phyloP scores from a whole-genome alignment of 169 alveolate genomes.

The Plasmodium sp. region DNA sequence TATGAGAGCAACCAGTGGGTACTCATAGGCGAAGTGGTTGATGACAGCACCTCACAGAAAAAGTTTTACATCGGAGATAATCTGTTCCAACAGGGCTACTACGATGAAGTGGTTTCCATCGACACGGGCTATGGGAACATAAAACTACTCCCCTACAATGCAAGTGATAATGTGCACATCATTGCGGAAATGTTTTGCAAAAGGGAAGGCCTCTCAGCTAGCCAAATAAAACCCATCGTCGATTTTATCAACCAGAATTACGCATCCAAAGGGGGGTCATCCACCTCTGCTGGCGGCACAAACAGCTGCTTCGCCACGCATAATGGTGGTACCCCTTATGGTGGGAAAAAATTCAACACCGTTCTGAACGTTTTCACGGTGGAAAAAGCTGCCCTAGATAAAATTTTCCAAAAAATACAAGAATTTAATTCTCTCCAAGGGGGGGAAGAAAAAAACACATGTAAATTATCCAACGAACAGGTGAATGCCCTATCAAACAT shows the following conservation, averaged over 20 bases:
- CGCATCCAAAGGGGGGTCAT: not conserved
- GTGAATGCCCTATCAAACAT: constrained; percentile 31
- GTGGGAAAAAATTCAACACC: constrained; percentile 18
- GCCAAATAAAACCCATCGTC: constrained; percentile 50
- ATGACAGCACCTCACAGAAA: constrained; percentile 36
- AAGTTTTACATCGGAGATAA: constrained; percentile 63
- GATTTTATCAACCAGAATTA: constrained; percentile 68
- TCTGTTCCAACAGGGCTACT: constrained; percentile 50
- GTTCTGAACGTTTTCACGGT: constrained; percentile 43
- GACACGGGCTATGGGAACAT: constrained; percentile 40
- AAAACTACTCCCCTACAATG: constrained; percentile 48
- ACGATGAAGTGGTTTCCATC: constrained; percentile 46
- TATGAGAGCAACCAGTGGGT: constrained; percentile 47
- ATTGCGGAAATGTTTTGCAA: constrained; percentile 73
- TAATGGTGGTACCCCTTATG: not conserved
- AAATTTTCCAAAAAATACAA: constrained; percentile 52
- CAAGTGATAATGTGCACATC: constrained; percentile 29
- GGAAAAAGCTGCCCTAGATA: constrained; percentile 57
- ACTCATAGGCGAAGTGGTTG: constrained; percentile 56
- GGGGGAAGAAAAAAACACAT: not conserved
- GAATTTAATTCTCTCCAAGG: constrained; percentile 11
- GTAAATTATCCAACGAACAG: constrained; percentile 25
- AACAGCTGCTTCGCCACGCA: not conserved
- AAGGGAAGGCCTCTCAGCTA: constrained; percentile 43
- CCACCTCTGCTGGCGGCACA: not conserved